A percentile compares a stretch with the other conserved stretches of the same genome.
phyloP scores from a whole-genome alignment of 352 stramenopile species.

The Elongisporangium prolatum region DNA sequence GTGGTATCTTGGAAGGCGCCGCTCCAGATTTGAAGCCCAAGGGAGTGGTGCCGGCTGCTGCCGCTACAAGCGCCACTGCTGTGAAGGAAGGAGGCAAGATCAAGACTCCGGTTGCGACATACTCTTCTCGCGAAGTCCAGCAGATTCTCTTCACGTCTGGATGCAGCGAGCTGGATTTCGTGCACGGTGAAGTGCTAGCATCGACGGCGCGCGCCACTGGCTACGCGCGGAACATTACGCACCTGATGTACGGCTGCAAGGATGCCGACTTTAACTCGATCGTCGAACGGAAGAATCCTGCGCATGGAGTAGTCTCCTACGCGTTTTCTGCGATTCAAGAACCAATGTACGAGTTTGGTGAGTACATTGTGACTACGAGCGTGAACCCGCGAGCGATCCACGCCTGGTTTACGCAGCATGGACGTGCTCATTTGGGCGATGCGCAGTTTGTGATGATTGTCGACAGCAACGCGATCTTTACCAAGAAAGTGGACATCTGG shows the following conservation, averaged over 20 bases:
- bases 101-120: slow-evolving; percentile 19
- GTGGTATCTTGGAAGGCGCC: neutral
- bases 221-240: slow-evolving; percentile 53
- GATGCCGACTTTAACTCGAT: slow-evolving; percentile 25
- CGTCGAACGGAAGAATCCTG: slow-evolving; percentile 43
- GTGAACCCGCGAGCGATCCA: slow-evolving; percentile 48
- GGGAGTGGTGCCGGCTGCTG: neutral
- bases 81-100: slow-evolving; percentile 7
- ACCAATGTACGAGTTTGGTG: slow-evolving; percentile 37
- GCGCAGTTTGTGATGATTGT: slow-evolving; percentile 65
- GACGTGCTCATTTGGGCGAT: neutral
- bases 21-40: neutral
- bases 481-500: slow-evolving; percentile 71
- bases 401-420: slow-evolving; percentile 45
- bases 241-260: slow-evolving; percentile 76
- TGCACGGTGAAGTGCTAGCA: slow-evolving; percentile 66
- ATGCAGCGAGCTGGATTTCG: slow-evolving; percentile 52
- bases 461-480: slow-evolving; percentile 80
- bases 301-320: slow-evolving; percentile 34
- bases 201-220: slow-evolving; percentile 56
- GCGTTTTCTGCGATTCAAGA: slow-evolving; percentile 34
- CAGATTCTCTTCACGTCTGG: slow-evolving; percentile 77
- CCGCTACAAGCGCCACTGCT: too few species aligned
- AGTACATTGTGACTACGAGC: slow-evolving; percentile 57
- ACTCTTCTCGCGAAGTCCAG: slow-evolving; percentile 46